Evolutionary conservation across 345 rosid genomes (phyloP).

Genomic region (Sonneratia caseolaris): DNA sequence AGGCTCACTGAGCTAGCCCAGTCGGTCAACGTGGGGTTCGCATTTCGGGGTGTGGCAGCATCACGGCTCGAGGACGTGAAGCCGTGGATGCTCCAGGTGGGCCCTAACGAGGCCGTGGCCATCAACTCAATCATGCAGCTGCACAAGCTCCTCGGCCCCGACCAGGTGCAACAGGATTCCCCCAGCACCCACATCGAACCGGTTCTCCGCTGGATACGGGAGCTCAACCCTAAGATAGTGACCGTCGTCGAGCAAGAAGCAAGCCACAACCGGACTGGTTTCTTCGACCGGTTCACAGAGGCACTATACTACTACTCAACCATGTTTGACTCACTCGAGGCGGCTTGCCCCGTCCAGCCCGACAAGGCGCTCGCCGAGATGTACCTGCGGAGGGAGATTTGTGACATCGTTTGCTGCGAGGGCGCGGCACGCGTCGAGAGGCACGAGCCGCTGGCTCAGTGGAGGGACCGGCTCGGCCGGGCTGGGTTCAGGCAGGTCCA

Average conservation of each 20-base stretch:
- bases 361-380: slow-evolving; percentile 64
- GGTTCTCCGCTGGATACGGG: slow-evolving; percentile 48
- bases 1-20: slow-evolving; percentile 65
- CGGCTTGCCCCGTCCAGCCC: slow-evolving; percentile 35
- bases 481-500: slow-evolving; percentile 58
- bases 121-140: slow-evolving; percentile 77
- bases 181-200: slow-evolving; percentile 30
- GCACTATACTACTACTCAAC: slow-evolving; percentile 76
- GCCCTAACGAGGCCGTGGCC: slow-evolving; percentile 61
- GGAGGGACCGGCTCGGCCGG: slow-evolving; percentile 42
- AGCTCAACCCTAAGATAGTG: slow-evolving; percentile 54
- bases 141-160: slow-evolving; percentile 45
- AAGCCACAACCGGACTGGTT: slow-evolving; percentile 54
- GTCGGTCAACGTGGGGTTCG: slow-evolving; percentile 54
- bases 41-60: slow-evolving; percentile 64
- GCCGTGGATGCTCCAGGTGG: slow-evolving; percentile 72
- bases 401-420: slow-evolving; percentile 64
- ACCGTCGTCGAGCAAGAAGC: slow-evolving; percentile 85
- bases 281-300: slow-evolving; percentile 66
- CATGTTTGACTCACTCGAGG: slow-evolving; percentile 78
- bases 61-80: slow-evolving; percentile 59
- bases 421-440: slow-evolving; percentile 66
- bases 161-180: slow-evolving; percentile 12
- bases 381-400: slow-evolving; percentile 56
- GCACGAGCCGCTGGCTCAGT: slow-evolving; percentile 58